phyloP scores from a whole-genome alignment of 306 rosid genomes.

The Cyamopsis tetragonoloba region DNA sequence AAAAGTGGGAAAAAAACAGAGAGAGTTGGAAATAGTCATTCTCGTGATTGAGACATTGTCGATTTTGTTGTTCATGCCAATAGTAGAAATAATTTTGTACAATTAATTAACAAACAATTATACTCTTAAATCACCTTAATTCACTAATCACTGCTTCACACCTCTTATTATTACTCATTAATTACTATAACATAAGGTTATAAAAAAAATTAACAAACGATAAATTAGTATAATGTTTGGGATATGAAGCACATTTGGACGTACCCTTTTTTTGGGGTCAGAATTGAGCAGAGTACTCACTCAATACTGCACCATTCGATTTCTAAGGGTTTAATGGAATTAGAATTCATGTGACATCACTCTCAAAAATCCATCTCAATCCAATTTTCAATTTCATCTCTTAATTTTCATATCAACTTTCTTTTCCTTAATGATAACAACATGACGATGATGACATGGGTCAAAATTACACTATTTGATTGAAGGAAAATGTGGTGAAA shows the following conservation, averaged over 20 bases:
- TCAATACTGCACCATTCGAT: slow-evolving; percentile 14
- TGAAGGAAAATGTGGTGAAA: too few species aligned
- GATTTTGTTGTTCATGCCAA: slow-evolving; percentile 45
- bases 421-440: slow-evolving; percentile 18
- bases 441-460: slow-evolving; percentile 19
- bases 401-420: slow-evolving; percentile 1
- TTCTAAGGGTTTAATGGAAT: slow-evolving; percentile 19
- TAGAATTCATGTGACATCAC: slow-evolving; percentile 53
- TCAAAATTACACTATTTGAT: slow-evolving; percentile 34
- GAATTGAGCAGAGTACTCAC: slow-evolving; percentile 16
- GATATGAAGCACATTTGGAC: slow-evolving; percentile 25
- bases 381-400: slow-evolving; percentile 17
- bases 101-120: too few species aligned
- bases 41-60: slow-evolving; percentile 70
- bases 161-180: too few species aligned
- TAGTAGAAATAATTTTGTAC: too few species aligned
- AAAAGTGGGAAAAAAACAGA: slow-evolving; percentile 58
- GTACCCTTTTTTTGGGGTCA: slow-evolving; percentile 29
- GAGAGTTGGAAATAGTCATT: slow-evolving; percentile 63
- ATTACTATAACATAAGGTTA: too few species aligned
- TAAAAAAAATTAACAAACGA: neutral
- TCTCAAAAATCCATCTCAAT: slow-evolving; percentile 31
- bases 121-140: too few species aligned
- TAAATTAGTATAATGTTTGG: neutral
- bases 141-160: too few species aligned